These are phyloP conservation scores for Scedosporium apiospermum DNA, from an alignment of 2,329 filamentous ascomycete species.

Conservation along the genomic window DNA sequence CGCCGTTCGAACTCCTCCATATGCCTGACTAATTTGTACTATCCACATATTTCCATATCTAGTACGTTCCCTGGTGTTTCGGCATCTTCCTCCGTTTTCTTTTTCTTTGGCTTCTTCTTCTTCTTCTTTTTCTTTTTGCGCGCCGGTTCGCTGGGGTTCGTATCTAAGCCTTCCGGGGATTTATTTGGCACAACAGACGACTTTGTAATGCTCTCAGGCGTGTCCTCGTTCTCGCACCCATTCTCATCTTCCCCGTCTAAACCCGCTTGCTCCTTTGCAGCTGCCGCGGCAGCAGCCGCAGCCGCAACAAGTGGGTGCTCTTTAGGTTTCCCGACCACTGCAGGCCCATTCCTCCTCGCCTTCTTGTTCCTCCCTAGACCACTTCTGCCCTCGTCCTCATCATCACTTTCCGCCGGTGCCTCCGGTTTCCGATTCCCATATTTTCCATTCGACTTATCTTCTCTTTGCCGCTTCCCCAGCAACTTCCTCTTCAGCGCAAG, in stretches of 20 bases:
- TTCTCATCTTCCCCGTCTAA: background rate
- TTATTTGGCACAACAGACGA: background rate
- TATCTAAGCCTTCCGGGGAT: background rate
- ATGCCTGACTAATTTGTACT: background rate
- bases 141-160: background rate
- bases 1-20: too few relatives aligned
- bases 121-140: constrained; percentile 17
- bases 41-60: background rate
- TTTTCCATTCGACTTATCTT: constrained; percentile 2
- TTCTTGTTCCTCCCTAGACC: constrained; percentile 28
- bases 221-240: too few relatives aligned
- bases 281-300: background rate
- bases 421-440: constrained; percentile 5
- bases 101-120: constrained; percentile 12
- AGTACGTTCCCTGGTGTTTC: background rate
- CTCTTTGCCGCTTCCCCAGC: constrained; percentile 15
- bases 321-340: background rate
- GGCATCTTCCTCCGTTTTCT: constrained; percentile 12
- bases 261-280: background rate
- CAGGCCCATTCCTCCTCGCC: constrained; percentile 7
- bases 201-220: background rate
- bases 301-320: background rate
- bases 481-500: constrained; percentile 21
- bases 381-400: constrained; percentile 25
- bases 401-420: constrained; percentile 21